Evolutionary conservation across 805 yeast genomes (phyloP).

Genomic region (Metschnikowia similis): DNA sequence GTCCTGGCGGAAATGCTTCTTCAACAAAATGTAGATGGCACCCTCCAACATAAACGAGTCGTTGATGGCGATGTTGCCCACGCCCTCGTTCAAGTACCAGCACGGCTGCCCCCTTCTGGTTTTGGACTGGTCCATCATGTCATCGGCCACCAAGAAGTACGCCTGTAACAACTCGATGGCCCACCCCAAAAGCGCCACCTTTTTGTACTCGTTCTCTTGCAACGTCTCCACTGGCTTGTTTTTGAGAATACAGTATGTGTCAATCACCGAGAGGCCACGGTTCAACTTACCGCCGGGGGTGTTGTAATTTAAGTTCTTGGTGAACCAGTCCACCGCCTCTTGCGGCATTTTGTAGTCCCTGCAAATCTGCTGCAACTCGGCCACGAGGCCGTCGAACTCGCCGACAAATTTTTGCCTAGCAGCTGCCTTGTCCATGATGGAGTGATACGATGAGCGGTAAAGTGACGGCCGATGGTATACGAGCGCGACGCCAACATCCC

Average conservation of each 20-base stretch:
- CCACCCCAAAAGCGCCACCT: constrained; percentile 92
- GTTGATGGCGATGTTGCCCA: constrained; percentile 91
- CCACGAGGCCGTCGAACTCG: constrained; percentile 73
- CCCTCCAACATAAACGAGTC: constrained; percentile 97
- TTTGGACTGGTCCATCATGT: constrained; percentile 94
- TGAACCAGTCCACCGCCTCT: constrained; percentile 85
- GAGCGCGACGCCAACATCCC: constrained; percentile 7
- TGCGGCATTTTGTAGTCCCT: constrained; percentile 72
- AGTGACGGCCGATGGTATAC: neutral
- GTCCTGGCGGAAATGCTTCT: constrained; percentile 81
- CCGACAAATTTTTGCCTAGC: constrained; percentile 55
- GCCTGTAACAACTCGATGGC: constrained; percentile 92
- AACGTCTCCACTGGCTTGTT: constrained; percentile 54
- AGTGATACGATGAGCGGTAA: constrained; percentile 2
- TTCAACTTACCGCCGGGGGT: constrained; percentile 96
- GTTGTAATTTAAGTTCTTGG: constrained; percentile 69
- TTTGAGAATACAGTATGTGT: constrained; percentile 80
- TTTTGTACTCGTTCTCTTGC: constrained; percentile 65
- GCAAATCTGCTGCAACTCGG: constrained; percentile 63
- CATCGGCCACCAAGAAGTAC: constrained; percentile 95
- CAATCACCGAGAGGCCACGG: constrained; percentile 93
- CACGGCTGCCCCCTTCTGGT: constrained; percentile 99
- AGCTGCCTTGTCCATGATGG: constrained; percentile 26
- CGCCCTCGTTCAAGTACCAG: constrained; percentile 82
- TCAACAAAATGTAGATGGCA: constrained; percentile 82